Conservation (phyloP, 106 monocot genomes). For the Phalaenopsis aphrodite region DNA sequence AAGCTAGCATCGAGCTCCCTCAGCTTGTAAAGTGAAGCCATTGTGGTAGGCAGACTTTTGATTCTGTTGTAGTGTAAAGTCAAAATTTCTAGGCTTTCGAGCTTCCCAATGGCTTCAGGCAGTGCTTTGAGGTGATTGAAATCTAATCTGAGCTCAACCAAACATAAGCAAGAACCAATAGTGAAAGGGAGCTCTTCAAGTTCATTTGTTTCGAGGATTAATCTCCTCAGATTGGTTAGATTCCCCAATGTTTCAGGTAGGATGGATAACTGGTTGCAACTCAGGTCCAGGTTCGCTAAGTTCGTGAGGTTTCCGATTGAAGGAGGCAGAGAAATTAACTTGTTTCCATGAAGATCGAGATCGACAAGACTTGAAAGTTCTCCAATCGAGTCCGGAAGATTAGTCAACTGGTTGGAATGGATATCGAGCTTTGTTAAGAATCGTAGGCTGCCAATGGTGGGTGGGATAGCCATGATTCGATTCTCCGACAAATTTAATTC, state of each 20-base stretch:
- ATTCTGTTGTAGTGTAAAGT: slow-evolving; percentile 84
- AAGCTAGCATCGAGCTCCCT: slow-evolving; percentile 82
- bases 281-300: slow-evolving; percentile 68
- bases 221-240: slow-evolving; percentile 46
- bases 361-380: slow-evolving; percentile 53
- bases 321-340: slow-evolving; percentile 57
- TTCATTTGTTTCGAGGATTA: slow-evolving; percentile 84
- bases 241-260: slow-evolving; percentile 71
- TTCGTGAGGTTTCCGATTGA: slow-evolving; percentile 59
- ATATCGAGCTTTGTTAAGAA: slow-evolving; percentile 58
- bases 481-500: slow-evolving; percentile 92
- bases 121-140: slow-evolving; percentile 87
- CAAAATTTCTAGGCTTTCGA: slow-evolving; percentile 60
- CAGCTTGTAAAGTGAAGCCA: slow-evolving; percentile 56
- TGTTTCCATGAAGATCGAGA: slow-evolving; percentile 86
- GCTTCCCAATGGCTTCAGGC: slow-evolving; percentile 88
- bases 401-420: slow-evolving; percentile 69
- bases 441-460: slow-evolving; percentile 61
- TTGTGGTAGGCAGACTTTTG: slow-evolving; percentile 73
- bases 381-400: slow-evolving; percentile 59
- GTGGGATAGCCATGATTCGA: slow-evolving; percentile 66
- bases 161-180: slow-evolving; percentile 60
- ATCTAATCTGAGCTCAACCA: slow-evolving; percentile 71
- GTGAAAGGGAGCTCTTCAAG: slow-evolving; percentile 96
- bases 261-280: slow-evolving; percentile 48